phyloP scores from a whole-genome alignment of 129 eudicot genomes.

The Calendula officinalis region DNA sequence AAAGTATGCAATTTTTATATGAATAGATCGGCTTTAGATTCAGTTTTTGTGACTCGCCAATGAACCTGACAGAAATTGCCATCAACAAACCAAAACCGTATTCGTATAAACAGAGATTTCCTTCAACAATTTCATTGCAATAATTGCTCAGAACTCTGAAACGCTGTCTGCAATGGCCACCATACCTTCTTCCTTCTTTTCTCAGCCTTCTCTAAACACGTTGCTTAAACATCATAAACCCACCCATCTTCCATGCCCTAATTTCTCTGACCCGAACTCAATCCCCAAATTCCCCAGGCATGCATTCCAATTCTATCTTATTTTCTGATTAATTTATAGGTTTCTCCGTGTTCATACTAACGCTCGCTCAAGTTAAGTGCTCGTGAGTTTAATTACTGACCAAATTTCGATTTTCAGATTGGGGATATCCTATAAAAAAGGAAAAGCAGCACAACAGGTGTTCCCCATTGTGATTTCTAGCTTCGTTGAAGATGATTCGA shows the following conservation, averaged over 20 bases:
- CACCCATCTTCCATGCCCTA: constrained; percentile 26
- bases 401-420: constrained; percentile 40
- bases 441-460: constrained; percentile 19
- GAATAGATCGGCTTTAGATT: too few relatives aligned
- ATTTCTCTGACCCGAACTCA: constrained; percentile 32
- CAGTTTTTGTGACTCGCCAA: too few relatives aligned
- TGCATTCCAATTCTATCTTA: neutral
- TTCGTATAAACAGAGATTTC: too few relatives aligned
- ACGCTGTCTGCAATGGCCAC: constrained; percentile 27
- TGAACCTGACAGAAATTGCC: too few relatives aligned
- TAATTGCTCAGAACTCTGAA: too few relatives aligned
- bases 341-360: too few relatives aligned
- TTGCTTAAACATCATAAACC: constrained; percentile 1
- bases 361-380: too few relatives aligned
- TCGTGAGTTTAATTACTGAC: neutral
- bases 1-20: too few relatives aligned
- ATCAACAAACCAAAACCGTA: too few relatives aligned
- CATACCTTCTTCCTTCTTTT: constrained; percentile 23
- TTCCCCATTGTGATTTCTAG: neutral
- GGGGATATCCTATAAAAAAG: constrained; percentile 36
- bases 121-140: too few relatives aligned
- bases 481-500: neutral
- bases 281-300: constrained; percentile 38
- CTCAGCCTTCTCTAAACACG: constrained; percentile 11
- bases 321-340: neutral